Evolutionary conservation across 2,329 filamentous ascomycete species (phyloP), one percentile per base, ranked within the genome.

Genomic region (Colletotrichum magnum): DNA sequence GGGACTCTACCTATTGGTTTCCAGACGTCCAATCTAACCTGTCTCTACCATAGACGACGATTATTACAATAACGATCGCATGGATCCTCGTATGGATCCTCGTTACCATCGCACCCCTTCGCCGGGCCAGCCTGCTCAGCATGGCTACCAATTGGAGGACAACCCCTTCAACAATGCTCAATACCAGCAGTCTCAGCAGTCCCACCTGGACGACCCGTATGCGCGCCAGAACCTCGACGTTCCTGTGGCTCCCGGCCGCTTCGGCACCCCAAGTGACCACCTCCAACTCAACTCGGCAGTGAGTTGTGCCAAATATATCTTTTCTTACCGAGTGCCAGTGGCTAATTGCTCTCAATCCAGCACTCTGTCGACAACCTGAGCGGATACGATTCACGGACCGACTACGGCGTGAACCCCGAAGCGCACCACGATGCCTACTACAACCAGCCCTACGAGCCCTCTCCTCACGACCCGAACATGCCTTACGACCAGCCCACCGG

Each of bases 341-440:
- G n/a, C 69, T 70, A 32, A 66, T 18, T 5, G 16, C 18, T 32
- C 15, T 12, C 32, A 1, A n/a, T 13, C 12, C 48, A 88, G 86
- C 85, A 88, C 76, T 89, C 88, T 4, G 78, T 87, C 9, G 86
- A 86, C 60, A 85, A 84, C 73, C 73, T 89, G 18, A 82, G 77
- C 61, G 64, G 64, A 24, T 66, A 66, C 72, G 81, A 80, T 70
- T 87, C 89, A 72, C 84, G 86, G 50, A 85, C 86, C 67, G 92
- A 94, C 64, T 95, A 96, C 79, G 85, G 90, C 4, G 82, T 97
- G 70, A 90, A 94, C 76, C 94, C 95, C 10, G 91, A 97, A 78
- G 90, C 91, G 67, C 94, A 97, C 76, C 94, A 96, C 77, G 94
- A 97, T 80, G 89, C 90, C 64, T 97, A 97, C 83, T 95, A 93